These are phyloP conservation scores for Triadica sebifera DNA, from an alignment of 345 rosid species.

Conservation along the genomic window DNA sequence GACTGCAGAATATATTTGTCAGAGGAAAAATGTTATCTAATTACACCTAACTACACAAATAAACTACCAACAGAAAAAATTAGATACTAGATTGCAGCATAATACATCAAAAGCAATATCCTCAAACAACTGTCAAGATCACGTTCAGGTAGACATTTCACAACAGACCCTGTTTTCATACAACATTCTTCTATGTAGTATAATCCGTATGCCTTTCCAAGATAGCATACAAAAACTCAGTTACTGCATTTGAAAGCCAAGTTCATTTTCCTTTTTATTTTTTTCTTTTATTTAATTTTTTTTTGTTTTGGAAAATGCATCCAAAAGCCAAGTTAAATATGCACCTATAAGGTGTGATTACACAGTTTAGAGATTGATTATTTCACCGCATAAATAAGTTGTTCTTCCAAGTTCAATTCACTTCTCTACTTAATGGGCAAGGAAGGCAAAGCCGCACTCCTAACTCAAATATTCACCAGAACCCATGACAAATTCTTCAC, in stretches of 20 bases:
- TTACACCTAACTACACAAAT: constrained; percentile 4
- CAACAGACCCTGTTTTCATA: no score
- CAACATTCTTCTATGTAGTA: no score
- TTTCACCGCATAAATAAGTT: background rate
- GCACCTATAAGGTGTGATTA: no score
- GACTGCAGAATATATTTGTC: constrained; percentile 35
- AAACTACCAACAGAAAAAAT: background rate
- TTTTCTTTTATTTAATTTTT: no score
- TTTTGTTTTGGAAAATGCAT: no score
- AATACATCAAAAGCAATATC: background rate
- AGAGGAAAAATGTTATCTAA: constrained; percentile 25
- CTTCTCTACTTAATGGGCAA: background rate
- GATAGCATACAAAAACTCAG: no score
- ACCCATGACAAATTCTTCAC: background rate
- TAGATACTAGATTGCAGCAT: background rate
- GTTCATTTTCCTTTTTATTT: no score
- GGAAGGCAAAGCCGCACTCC: background rate
- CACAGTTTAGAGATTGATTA: background rate
- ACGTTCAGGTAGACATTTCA: no score
- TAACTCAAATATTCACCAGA: background rate
- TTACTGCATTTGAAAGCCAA: no score
- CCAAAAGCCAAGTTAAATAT: no score
- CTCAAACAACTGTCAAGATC: background rate
- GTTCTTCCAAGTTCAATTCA: background rate
- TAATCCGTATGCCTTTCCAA: no score